Evolutionary conservation across 202 grass and related monocot genomes (phyloP).

Genomic region (Panicum virgatum): DNA sequence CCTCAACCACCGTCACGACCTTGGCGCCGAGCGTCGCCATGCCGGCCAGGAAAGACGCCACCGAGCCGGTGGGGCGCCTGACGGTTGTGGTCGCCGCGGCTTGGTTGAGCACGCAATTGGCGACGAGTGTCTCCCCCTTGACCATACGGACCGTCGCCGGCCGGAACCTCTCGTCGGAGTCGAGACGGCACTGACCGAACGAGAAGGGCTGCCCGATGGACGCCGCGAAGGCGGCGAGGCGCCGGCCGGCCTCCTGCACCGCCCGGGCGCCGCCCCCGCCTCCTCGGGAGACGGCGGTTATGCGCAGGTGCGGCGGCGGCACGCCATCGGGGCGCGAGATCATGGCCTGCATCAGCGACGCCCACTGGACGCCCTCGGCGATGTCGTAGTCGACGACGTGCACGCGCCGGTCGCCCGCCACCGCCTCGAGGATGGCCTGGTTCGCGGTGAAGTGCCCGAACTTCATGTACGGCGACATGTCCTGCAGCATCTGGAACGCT

Average conservation of each 20-base stretch:
- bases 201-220: constrained; percentile 74
- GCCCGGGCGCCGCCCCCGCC: constrained; percentile 46
- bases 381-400: constrained; percentile 78
- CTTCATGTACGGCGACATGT: constrained; percentile 83
- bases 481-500: constrained; percentile 81
- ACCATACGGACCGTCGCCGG: constrained; percentile 53
- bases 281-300: constrained; percentile 58
- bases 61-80: constrained; percentile 35
- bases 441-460: constrained; percentile 80
- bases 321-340: constrained; percentile 39
- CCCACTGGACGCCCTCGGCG: constrained; percentile 82
- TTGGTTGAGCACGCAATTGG: constrained; percentile 66
- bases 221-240: constrained; percentile 59
- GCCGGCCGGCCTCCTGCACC: constrained; percentile 57
- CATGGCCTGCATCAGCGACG: constrained; percentile 76
- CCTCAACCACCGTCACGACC: constrained; percentile 63
- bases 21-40: constrained; percentile 54
- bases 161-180: constrained; percentile 61
- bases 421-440: constrained; percentile 78
- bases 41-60: constrained; percentile 55
- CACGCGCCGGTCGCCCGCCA: constrained; percentile 52
- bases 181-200: constrained; percentile 63
- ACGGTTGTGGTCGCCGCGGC: constrained; percentile 31
- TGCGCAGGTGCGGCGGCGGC: constrained; percentile 66
- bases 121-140: constrained; percentile 62